Base-by-base conservation (phyloP, 2,329 filamentous ascomycete species). In the Colletotrichum sidae region DNA sequence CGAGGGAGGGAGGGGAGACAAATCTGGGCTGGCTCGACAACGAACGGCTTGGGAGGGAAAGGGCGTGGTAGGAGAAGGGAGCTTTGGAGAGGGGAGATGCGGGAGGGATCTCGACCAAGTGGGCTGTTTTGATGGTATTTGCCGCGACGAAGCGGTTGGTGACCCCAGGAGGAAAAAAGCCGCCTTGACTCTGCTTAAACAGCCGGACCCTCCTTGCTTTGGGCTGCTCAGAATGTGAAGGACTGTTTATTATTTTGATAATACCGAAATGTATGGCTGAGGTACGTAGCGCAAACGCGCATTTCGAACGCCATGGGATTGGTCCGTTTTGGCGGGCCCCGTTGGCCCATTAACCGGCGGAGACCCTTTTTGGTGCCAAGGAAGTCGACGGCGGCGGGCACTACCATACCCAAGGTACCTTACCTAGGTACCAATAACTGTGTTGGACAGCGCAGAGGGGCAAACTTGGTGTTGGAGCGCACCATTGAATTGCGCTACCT, bases 341-440 rank as follows among this genome's bases (percentile, higher is more conserved):
- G 63, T 66, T 66, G 63, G 47, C 63, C 63, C 58, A 59, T 60
- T 45, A 49, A 50, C 46, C 57, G 9, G 62, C 44, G 62, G 57
- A 42, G 60, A 63, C 47, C 15, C 55, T 57, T 4, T 25, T 25
- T 25, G 25, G 25, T 25, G 25, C 25, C 25, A 25, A 25, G 25
- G 25, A 25, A 25, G 25, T 25, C 25, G 25, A 25, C 25, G 25
- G 25, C 25, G 25, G 17, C 42, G 49, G 33, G 12, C 45, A 15
- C 41, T 3, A 15, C 54, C 25, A 25, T 25, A 25, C 25, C 4
- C 25, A 25, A 25, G 25, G 25, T 25, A 25, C 4, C 25, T 25
- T 25, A 25, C 25, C 25, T 25, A 25, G 17, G 17, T 17, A 17
- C 17, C 25, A 4, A 4, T 25, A 1, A 25, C 25, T 25, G 25